Percentiles rank a stretch among this genome's conserved stretches.
phyloP scores from a whole-genome alignment of 495 filamentous ascomycete species.

The Xylaria venustula region DNA sequence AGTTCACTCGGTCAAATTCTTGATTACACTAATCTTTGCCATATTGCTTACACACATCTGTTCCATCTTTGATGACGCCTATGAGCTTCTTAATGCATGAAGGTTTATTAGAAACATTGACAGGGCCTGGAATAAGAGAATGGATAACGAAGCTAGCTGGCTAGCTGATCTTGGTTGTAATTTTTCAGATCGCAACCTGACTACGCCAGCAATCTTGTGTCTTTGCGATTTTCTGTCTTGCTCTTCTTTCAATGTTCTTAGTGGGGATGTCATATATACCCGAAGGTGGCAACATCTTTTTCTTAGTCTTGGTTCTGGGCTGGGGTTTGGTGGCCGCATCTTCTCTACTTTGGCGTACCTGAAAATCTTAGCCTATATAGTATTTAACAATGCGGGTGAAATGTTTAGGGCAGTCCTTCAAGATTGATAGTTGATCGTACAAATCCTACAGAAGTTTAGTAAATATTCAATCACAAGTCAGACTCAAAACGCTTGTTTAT shows the following conservation, averaged over 20 bases:
- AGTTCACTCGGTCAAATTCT: slow-evolving; percentile 15
- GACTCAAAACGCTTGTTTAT: neutral
- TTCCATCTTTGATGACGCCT: slow-evolving; percentile 3
- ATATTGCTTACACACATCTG: slow-evolving; percentile 7
- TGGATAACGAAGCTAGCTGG: slow-evolving; percentile 1
- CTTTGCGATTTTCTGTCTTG: neutral
- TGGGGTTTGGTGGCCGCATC: neutral
- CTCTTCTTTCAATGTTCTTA: neutral
- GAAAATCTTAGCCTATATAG: neutral
- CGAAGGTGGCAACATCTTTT: slow-evolving; percentile 13
- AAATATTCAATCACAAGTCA: neutral
- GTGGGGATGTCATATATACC: slow-evolving; percentile 8
- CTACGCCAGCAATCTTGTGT: neutral
- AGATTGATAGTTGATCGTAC: neutral
- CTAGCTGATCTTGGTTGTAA: slow-evolving; percentile 13
- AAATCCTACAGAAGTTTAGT: neutral
- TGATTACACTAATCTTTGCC: slow-evolving; percentile 12
- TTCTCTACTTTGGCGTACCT: neutral
- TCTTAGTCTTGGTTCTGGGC: slow-evolving; percentile 3
- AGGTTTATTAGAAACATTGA: slow-evolving; percentile 3
- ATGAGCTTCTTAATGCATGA: neutral
- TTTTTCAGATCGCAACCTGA: neutral
- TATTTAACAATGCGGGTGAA: neutral
- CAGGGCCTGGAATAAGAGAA: neutral
- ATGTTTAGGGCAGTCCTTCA: neutral